A percentile compares a stretch with the other conserved stretches of the same genome.
Conservation (phyloP, 2,329 filamentous ascomycete species). For the Aspergillus puulaauensis region DNA sequence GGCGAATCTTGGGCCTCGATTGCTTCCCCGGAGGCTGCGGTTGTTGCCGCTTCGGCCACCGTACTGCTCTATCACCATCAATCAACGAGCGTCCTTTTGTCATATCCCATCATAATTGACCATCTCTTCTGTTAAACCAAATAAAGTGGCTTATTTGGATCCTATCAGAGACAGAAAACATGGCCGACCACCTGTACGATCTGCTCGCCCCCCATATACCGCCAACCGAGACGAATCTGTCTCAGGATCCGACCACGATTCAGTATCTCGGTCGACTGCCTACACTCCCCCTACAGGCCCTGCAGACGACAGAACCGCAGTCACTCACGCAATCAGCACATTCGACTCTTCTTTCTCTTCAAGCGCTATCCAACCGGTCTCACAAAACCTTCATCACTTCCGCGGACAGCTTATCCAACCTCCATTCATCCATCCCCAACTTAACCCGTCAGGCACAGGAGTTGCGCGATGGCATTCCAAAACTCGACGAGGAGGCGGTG, state of each 20-base stretch:
- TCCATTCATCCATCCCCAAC: conserved; percentile 69
- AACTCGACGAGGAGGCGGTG: conserved; percentile 74
- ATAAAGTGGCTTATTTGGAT: neutral
- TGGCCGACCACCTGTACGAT: conserved; percentile 74
- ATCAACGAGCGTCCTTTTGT: neutral
- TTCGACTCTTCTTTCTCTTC: conserved; percentile 76
- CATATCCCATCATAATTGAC: neutral
- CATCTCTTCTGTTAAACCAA: neutral
- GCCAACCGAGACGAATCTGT: conserved; percentile 26
- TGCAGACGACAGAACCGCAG: conserved; percentile 74
- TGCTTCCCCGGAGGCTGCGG: conserved; percentile 23
- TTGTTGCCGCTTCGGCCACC: conserved; percentile 32
- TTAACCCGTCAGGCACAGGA: conserved; percentile 66
- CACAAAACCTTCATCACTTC: conserved; percentile 82
- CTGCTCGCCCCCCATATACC: conserved; percentile 65
- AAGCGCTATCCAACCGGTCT: conserved; percentile 84
- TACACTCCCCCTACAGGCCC: conserved; percentile 70
- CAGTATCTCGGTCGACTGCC: conserved; percentile 76
- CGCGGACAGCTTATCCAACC: conserved; percentile 70
- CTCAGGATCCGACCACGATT: conserved; percentile 35
- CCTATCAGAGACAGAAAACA: conserved; percentile 29
- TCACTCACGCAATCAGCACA: conserved; percentile 79
- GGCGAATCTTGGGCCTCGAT: neutral
- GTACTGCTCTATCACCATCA: conserved; percentile 9
- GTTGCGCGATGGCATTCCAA: conserved; percentile 71